A percentile compares a stretch with the other conserved stretches of the same genome.
These are phyloP conservation scores for Paracoccidioides lutzii DNA, from an alignment of 2,329 filamentous ascomycete species.

Conservation along the genomic window DNA sequence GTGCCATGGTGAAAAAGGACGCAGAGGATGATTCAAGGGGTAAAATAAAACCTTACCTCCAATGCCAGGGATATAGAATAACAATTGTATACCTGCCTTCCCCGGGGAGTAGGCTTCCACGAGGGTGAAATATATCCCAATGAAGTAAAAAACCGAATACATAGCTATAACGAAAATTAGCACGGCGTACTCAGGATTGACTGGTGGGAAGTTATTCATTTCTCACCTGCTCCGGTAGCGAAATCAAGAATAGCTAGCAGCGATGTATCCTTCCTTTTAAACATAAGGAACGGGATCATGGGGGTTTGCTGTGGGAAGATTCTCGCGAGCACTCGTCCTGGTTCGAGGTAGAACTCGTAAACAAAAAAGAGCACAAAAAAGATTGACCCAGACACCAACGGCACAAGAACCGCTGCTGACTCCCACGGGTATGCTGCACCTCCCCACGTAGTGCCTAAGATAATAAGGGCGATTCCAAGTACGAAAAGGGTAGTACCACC, in stretches of 20 bases:
- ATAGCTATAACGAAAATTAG: slow-evolving; percentile 15
- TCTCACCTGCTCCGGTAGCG: slow-evolving; percentile 40
- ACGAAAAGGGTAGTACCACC: slow-evolving; percentile 47
- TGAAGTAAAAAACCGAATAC: slow-evolving; percentile 53
- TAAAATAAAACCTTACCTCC: slow-evolving; percentile 31
- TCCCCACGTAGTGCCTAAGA: slow-evolving; percentile 45
- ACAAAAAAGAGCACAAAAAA: slow-evolving; percentile 33
- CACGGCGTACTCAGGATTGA: neutral
- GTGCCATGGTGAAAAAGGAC: neutral
- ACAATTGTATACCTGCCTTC: slow-evolving; percentile 43
- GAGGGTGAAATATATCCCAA: slow-evolving; percentile 54
- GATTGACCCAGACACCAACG: slow-evolving; percentile 36
- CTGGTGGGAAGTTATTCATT: neutral
- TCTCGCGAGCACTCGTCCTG: slow-evolving; percentile 35
- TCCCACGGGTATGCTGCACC: slow-evolving; percentile 42
- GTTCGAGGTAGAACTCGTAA: slow-evolving; percentile 44
- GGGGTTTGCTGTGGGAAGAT: slow-evolving; percentile 43
- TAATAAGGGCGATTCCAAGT: slow-evolving; percentile 40
- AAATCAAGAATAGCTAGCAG: slow-evolving; percentile 53
- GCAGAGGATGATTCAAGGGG: neutral
- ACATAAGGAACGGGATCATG: slow-evolving; percentile 52
- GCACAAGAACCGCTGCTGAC: slow-evolving; percentile 37
- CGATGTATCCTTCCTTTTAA: slow-evolving; percentile 45
- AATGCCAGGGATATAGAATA: slow-evolving; percentile 53
- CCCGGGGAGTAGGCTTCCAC: slow-evolving; percentile 42